Percentiles rank a stretch among this genome's conserved stretches.
phyloP scores from a whole-genome alignment of 116 monocot genomes.

The Dioscorea cayenensis region DNA sequence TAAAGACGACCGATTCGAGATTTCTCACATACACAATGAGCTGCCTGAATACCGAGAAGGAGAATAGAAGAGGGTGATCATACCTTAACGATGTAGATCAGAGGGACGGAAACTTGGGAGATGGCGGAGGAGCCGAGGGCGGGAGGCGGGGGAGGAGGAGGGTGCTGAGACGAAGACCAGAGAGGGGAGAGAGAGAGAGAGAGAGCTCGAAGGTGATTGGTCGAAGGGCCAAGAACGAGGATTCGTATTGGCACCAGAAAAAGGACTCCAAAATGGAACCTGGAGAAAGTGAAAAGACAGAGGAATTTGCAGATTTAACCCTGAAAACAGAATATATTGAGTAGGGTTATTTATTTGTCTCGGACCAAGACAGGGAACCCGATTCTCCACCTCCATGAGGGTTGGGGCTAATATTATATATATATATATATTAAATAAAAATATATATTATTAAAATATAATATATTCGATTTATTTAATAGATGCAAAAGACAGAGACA shows the following conservation, averaged over 20 bases:
- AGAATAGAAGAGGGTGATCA: background rate
- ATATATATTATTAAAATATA: too few relatives aligned
- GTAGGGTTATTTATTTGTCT: too few relatives aligned
- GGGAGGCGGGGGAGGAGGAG: background rate
- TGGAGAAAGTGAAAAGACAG: background rate
- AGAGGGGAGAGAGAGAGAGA: background rate
- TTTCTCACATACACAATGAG: background rate
- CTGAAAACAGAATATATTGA: too few relatives aligned
- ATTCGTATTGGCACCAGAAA: background rate
- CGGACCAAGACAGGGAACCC: too few relatives aligned
- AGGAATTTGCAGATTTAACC: too few relatives aligned
- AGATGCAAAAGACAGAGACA: too few relatives aligned
- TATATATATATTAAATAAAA: too few relatives aligned
- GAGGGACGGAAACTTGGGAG: background rate
- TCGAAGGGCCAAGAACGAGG: background rate
- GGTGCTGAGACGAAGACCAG: background rate
- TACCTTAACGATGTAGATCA: background rate
- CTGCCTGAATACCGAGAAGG: background rate
- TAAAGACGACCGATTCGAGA: too few relatives aligned
- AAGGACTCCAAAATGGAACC: background rate
- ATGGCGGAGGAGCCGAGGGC: background rate
- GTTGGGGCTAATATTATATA: too few relatives aligned
- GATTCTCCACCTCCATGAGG: too few relatives aligned
- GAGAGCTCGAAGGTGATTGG: background rate
- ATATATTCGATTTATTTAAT: too few relatives aligned